A percentile compares a stretch with the other conserved stretches of the same genome.
Conservation (phyloP, 352 stramenopile genomes). For the Paralagenidium karlingii region DNA sequence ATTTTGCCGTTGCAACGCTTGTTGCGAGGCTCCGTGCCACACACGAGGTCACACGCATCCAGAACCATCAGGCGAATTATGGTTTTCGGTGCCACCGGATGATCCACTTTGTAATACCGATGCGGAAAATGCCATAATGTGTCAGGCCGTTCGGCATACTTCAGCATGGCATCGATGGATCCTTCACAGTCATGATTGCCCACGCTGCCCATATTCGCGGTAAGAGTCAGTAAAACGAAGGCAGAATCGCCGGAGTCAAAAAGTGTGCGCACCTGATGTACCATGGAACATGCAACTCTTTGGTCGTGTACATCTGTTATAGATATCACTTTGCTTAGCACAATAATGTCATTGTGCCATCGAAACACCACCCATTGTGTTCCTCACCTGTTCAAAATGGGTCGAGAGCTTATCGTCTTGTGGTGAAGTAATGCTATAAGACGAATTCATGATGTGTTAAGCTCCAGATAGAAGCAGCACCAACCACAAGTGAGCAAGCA, state of each 20-base stretch:
- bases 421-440: constrained; percentile 33
- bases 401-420: constrained; percentile 41
- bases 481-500: not conserved
- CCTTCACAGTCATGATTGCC: constrained; percentile 84
- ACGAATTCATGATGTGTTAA: not conserved
- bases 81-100: constrained; percentile 61
- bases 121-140: constrained; percentile 71
- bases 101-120: constrained; percentile 71
- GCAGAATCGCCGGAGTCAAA: not conserved
- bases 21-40: constrained; percentile 63
- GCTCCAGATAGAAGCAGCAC: not conserved
- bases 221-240: not conserved
- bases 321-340: too few relatives aligned
- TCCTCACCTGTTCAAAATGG: constrained; percentile 59
- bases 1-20: constrained; percentile 64
- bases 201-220: constrained; percentile 21
- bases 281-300: constrained; percentile 56
- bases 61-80: constrained; percentile 70
- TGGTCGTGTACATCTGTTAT: constrained; percentile 63
- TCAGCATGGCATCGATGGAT: constrained; percentile 65
- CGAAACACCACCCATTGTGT: not conserved
- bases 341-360: not conserved
- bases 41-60: constrained; percentile 75
- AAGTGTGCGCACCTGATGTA: constrained; percentile 62
- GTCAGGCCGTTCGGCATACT: constrained; percentile 52